Evolutionary conservation across 1,139 yeast species (phyloP).

Genomic region (Yamadazyma siamensis): DNA sequence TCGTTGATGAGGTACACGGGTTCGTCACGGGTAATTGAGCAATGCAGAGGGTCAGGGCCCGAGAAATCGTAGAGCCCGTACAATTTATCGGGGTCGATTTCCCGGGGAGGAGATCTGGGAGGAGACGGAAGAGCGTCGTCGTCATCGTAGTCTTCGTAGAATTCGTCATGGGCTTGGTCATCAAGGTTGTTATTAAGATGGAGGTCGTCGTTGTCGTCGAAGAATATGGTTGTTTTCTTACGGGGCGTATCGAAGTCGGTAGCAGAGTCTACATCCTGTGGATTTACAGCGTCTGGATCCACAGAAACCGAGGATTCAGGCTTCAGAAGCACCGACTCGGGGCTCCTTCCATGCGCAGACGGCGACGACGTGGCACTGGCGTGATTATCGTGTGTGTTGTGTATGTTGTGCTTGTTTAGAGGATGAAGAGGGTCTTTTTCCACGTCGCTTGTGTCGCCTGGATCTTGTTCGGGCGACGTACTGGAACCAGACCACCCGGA

Average conservation of each 20-base stretch:
- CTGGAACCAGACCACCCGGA: too few species aligned
- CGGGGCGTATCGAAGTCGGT: conserved; percentile 2
- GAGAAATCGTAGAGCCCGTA: conserved; percentile 84
- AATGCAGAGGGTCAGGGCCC: conserved; percentile 95
- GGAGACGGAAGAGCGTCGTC: conserved; percentile 52
- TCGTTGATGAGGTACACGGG: conserved; percentile 81
- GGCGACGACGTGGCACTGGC: too few species aligned
- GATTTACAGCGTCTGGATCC: conserved; percentile 14
- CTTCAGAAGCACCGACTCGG: too few species aligned
- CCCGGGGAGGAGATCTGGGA: conserved; percentile 79
- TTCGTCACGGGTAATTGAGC: conserved; percentile 76
- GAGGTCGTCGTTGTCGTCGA: conserved; percentile 6
- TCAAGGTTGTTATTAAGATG: too few species aligned
- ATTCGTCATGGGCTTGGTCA: conserved; percentile 11
- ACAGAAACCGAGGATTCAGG: neutral
- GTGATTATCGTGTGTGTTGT: neutral
- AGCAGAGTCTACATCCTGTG: neutral
- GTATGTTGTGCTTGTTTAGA: neutral
- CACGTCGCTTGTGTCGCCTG: neutral
- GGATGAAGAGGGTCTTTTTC: neutral
- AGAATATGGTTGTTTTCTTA: conserved; percentile 10
- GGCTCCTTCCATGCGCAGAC: too few species aligned
- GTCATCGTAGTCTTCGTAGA: conserved; percentile 18
- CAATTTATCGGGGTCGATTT: conserved; percentile 76
- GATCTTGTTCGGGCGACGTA: too few species aligned